Evolutionary conservation across 192 early-diverging fungal genomes (phyloP), one percentile per base, ranked within the genome.

Genomic region (Coemansia erecta): DNA sequence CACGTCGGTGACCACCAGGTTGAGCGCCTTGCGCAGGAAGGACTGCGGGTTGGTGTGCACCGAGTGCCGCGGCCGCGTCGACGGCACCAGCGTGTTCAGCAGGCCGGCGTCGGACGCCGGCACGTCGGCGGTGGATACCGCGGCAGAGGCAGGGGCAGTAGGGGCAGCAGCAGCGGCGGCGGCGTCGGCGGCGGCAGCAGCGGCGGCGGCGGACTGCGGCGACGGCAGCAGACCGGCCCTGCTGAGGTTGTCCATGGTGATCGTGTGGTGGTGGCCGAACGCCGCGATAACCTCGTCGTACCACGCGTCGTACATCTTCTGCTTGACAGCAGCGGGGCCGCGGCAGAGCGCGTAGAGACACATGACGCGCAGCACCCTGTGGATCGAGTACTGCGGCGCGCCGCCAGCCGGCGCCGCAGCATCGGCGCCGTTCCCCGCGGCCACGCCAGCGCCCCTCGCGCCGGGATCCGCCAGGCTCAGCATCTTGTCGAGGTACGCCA

Each of bases 241-340:
- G 23, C 74, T 72, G 35, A 98, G 68, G 58, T 92, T 90, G 61
- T 92, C 85, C 14, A 98, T 69, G 2, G 95, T 98, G 14, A 91
- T 72, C 40, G 94, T 73, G 60, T 98, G 95, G 58, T 90, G 84
- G 66, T 87, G 88, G 13, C 96, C 95, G 83, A 97, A 98, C 0
- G 95, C 89, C 73, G 94, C 90, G 24, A 89, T 69, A 41, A 98
- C 81, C 57, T 95, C 93, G 22, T 88, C 83, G 67, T 88, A 85
- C 70, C 94, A 89, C 24, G 82, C 75, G 39, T 98, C 97, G 54
- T 84, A 91, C 6, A 77, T 50, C 67, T 95, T 97, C 23, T 86
- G 73, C 57, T 95, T 98, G 15, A 97, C 65, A 15, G 87, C 45
- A 11, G 39, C 35, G 13, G 67, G 89, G 18, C 90, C 89, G 48